Percentiles rank a stretch among this genome's conserved stretches.
Conservation (phyloP, 345 rosid species). For the Rhodamnia rubescens region DNA sequence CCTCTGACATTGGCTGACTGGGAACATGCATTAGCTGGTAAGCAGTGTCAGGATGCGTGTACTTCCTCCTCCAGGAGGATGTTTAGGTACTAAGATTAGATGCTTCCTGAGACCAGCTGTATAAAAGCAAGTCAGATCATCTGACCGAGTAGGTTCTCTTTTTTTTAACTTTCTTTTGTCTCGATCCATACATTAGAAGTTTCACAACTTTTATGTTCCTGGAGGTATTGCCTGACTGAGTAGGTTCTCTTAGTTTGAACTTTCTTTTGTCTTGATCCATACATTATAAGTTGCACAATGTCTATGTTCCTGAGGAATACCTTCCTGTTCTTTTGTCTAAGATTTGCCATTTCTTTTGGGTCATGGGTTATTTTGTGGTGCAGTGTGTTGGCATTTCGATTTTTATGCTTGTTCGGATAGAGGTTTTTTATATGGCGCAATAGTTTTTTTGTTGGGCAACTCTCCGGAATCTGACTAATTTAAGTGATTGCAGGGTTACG, state of each 20-base stretch:
- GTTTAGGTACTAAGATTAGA: conserved; percentile 11
- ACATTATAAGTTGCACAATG: neutral
- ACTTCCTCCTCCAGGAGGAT: neutral
- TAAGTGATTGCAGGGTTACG: conserved; percentile 50
- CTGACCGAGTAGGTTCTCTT: conserved; percentile 11
- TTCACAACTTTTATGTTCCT: neutral
- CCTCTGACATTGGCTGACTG: neutral
- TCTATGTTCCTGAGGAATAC: neutral
- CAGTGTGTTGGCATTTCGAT: neutral
- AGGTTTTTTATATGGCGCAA: neutral
- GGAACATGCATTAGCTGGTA: conserved; percentile 9
- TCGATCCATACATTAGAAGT: conserved; percentile 2
- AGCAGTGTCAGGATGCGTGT: conserved; percentile 11
- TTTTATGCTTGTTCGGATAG: neutral
- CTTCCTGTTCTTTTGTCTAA: neutral
- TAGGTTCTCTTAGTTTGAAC: neutral
- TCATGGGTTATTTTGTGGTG: neutral
- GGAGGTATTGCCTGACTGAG: conserved; percentile 5
- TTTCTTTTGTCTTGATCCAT: conserved; percentile 15
- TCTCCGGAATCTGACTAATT: neutral
- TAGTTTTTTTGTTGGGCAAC: neutral
- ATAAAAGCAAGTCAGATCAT: conserved; percentile 1
- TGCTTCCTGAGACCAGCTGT: conserved; percentile 21
- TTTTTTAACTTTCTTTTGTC: conserved; percentile 12
- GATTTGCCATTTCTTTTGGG: neutral